Conservation (phyloP, 1,139 yeast genomes). For the Chernovozyma aurita region DNA sequence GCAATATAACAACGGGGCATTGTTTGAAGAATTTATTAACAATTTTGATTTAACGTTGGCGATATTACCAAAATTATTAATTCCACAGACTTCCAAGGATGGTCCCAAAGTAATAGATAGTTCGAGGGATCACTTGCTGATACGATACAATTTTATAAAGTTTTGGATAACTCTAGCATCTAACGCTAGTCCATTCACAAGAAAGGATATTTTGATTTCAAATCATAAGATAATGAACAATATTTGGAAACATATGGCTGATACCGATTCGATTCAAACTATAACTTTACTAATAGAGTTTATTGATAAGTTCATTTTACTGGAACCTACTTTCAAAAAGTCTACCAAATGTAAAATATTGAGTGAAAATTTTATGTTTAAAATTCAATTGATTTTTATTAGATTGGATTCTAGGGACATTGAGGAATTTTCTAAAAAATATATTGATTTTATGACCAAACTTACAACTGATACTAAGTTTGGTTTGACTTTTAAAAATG, state of each 20-base stretch:
- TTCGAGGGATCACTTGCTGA: conserved; percentile 31
- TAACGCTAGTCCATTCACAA: conserved; percentile 44
- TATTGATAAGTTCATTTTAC: conserved; percentile 47
- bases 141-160: conserved; percentile 54
- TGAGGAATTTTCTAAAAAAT: conserved; percentile 17
- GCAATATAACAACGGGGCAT: conserved; percentile 42
- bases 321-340: conserved; percentile 60
- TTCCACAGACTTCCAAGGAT: conserved; percentile 30
- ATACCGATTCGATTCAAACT: conserved; percentile 48
- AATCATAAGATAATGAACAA: conserved; percentile 54
- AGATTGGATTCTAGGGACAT: conserved; percentile 26
- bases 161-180: conserved; percentile 58
- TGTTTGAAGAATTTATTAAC: conserved; percentile 55
- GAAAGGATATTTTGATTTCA: conserved; percentile 60
- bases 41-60: conserved; percentile 65
- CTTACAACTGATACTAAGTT: conserved; percentile 41
- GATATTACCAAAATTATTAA: conserved; percentile 57
- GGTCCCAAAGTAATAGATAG: conserved; percentile 17
- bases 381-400: conserved; percentile 50
- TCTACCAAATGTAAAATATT: conserved; percentile 71
- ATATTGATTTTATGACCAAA: conserved; percentile 47
- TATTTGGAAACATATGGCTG: conserved; percentile 60
- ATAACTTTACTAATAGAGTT: conserved; percentile 41
- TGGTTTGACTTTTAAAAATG: conserved; percentile 64
- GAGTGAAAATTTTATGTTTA: conserved; percentile 70